A percentile compares a stretch with the other conserved stretches of the same genome.
These are phyloP conservation scores for Hypoxylon sp. DNA, from an alignment of 2,329 filamentous ascomycete genomes.

Conservation along the genomic window DNA sequence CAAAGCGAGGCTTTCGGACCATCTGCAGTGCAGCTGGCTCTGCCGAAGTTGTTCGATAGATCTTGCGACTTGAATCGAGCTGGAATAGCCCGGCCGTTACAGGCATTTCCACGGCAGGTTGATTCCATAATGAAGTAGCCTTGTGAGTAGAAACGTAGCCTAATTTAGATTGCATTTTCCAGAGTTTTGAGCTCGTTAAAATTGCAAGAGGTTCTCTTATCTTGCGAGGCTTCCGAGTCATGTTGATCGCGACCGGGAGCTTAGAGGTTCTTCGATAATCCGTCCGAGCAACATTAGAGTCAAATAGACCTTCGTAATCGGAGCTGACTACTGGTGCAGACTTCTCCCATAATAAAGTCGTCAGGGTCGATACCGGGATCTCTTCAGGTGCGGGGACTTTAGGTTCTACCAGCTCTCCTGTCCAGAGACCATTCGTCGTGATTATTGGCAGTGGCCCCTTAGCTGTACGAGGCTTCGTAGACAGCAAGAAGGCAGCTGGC, in stretches of 20 bases:
- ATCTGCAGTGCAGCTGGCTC: slow-evolving; percentile 57
- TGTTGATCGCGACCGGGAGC: slow-evolving; percentile 37
- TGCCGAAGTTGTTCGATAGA: slow-evolving; percentile 54
- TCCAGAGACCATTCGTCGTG: slow-evolving; percentile 49
- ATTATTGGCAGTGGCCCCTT: slow-evolving; percentile 35
- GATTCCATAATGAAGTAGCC: slow-evolving; percentile 41
- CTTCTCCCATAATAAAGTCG: slow-evolving; percentile 48
- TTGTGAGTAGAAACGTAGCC: slow-evolving; percentile 5
- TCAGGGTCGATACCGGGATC: slow-evolving; percentile 13
- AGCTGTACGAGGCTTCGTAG: slow-evolving; percentile 49
- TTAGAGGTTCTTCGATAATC: slow-evolving; percentile 45
- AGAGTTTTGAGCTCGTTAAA: slow-evolving; percentile 44
- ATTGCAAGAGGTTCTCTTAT: slow-evolving; percentile 26
- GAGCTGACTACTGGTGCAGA: neutral
- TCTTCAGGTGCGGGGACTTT: slow-evolving; percentile 31
- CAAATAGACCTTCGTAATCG: slow-evolving; percentile 38
- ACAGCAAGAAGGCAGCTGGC: slow-evolving; percentile 55
- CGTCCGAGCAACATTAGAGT: slow-evolving; percentile 16
- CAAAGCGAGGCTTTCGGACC: slow-evolving; percentile 54
- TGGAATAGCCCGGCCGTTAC: slow-evolving; percentile 51
- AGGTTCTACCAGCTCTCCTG: slow-evolving; percentile 29
- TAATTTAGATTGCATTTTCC: slow-evolving; percentile 30
- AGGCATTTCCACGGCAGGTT: slow-evolving; percentile 11
- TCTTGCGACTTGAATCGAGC: slow-evolving; percentile 52
- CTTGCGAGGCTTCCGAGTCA: slow-evolving; percentile 36